Percentiles rank a stretch among this genome's conserved stretches.
phyloP scores from a whole-genome alignment of 345 rosid species.

The Pistacia integerrima region DNA sequence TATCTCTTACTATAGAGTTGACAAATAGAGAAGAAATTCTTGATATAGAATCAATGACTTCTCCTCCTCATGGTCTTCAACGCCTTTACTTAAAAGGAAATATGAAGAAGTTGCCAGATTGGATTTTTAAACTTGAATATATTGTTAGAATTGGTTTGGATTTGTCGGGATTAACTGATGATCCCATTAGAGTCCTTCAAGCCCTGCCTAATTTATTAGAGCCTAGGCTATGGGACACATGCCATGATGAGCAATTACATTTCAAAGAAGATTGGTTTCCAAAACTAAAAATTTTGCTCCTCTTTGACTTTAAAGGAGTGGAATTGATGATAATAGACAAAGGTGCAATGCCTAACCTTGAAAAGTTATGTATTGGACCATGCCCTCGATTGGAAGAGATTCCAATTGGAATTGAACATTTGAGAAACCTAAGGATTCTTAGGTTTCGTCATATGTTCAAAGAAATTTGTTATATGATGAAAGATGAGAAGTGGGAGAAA shows the following conservation, averaged over 20 bases:
- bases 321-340: neutral
- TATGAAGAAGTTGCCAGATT: neutral
- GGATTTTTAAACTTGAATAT: slow-evolving; percentile 1
- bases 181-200: neutral
- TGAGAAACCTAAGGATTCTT: neutral
- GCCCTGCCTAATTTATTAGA: too few species aligned
- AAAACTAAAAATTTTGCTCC: neutral
- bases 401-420: neutral
- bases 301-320: neutral
- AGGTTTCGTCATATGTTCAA: neutral
- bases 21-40: neutral
- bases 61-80: slow-evolving; percentile 1
- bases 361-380: neutral
- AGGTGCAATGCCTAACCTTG: neutral
- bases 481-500: neutral
- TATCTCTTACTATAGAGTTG: neutral
- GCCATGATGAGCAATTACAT: neutral
- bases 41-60: neutral
- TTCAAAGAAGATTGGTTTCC: neutral
- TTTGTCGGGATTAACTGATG: neutral
- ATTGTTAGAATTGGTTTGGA: neutral
- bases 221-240: neutral
- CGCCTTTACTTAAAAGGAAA: neutral
- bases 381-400: neutral
- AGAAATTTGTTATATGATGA: neutral